phyloP scores from a whole-genome alignment of 495 filamentous ascomycete species.

The Trichocladium uniseriatum region DNA sequence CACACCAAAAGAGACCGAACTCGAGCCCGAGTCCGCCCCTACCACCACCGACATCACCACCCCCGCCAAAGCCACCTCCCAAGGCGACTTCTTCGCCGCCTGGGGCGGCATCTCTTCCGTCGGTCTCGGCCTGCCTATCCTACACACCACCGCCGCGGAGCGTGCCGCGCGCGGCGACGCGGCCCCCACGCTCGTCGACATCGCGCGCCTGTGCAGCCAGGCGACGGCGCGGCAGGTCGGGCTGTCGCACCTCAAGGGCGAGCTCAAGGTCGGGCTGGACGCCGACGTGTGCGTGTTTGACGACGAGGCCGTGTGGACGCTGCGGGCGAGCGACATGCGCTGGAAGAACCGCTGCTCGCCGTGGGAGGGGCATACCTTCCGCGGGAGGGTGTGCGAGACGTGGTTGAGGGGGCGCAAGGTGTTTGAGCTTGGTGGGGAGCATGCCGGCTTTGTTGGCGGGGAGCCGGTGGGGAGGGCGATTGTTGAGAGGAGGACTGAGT shows the following conservation, averaged over 20 bases:
- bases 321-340: constrained; percentile 60
- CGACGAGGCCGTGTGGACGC: constrained; percentile 64
- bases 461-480: constrained; percentile 36
- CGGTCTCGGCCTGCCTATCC: constrained; percentile 80
- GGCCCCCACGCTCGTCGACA: constrained; percentile 52
- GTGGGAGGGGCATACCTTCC: constrained; percentile 76
- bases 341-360: constrained; percentile 94
- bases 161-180: constrained; percentile 41
- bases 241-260: constrained; percentile 72
- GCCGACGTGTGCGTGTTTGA: constrained; percentile 93
- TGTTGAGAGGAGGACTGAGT: constrained; percentile 31
- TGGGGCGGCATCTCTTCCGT: constrained; percentile 97
- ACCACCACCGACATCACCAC: not conserved
- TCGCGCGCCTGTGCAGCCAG: constrained; percentile 73
- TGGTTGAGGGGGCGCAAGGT: constrained; percentile 77
- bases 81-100: constrained; percentile 85
- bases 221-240: constrained; percentile 92
- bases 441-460: constrained; percentile 32
- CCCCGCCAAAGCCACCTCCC: constrained; percentile 1
- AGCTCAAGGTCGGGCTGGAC: constrained; percentile 74
- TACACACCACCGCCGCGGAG: constrained; percentile 67
- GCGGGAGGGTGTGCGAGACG: constrained; percentile 77
- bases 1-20: constrained; percentile 11
- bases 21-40: not conserved
- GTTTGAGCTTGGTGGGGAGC: constrained; percentile 44